Percentiles rank a stretch among this genome's conserved stretches.
phyloP scores from a whole-genome alignment of 139 green algal species.

The Chlorella sp. region DNA sequence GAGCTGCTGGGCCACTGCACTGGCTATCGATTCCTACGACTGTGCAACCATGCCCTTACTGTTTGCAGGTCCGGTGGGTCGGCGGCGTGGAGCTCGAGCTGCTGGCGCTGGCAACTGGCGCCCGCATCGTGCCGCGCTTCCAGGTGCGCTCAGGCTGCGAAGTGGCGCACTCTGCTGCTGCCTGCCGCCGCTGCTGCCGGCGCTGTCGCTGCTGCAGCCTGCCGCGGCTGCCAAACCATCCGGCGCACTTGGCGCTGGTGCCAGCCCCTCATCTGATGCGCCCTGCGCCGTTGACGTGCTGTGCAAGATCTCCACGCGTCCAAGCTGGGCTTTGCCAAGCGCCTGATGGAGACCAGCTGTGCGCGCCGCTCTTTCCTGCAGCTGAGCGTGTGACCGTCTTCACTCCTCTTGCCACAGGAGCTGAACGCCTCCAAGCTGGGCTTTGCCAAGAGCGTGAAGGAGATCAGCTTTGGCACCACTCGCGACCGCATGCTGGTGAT shows the following conservation, averaged over 20 bases:
- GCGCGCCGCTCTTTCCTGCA: too few relatives aligned
- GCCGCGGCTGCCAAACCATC: too few relatives aligned
- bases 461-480: slow-evolving; percentile 95
- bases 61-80: slow-evolving; percentile 82
- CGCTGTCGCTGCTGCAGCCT: neutral
- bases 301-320: slow-evolving; percentile 87
- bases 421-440: slow-evolving; percentile 94
- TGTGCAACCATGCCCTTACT: too few relatives aligned
- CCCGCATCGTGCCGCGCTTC: slow-evolving; percentile 93
- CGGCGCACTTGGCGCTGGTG: too few relatives aligned
- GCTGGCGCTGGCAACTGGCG: slow-evolving; percentile 97
- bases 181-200: neutral
- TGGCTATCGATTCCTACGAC: too few relatives aligned
- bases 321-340: slow-evolving; percentile 93
- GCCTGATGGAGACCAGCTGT: slow-evolving; percentile 82
- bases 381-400: too few relatives aligned
- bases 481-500: slow-evolving; percentile 97
- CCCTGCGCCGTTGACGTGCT: too few relatives aligned
- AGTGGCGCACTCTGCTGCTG: too few relatives aligned
- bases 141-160: slow-evolving; percentile 9
- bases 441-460: slow-evolving; percentile 74
- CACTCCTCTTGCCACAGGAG: slow-evolving; percentile 60
- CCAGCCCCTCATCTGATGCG: too few relatives aligned
- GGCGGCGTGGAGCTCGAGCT: slow-evolving; percentile 99
- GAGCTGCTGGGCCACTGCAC: too few relatives aligned